These are phyloP conservation scores for Wickerhamiella sorbophila DNA, from an alignment of 805 yeast genomes.

Conservation along the genomic window DNA sequence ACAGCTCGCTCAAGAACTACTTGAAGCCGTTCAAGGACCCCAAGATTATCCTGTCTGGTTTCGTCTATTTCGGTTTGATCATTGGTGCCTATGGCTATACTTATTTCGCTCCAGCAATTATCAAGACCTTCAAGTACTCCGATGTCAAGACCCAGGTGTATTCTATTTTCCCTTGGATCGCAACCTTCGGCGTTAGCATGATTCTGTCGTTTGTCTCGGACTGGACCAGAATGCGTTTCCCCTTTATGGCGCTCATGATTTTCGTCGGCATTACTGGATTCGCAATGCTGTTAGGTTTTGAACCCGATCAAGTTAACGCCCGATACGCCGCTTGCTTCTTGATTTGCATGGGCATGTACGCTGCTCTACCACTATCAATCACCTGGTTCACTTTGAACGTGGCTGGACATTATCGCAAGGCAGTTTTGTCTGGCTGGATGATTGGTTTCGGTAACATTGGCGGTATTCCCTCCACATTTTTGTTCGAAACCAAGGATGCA, in stretches of 20 bases:
- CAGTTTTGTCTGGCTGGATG: constrained; percentile 45
- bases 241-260: constrained; percentile 16
- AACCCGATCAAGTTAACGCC: constrained; percentile 26
- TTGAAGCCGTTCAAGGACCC: constrained; percentile 42
- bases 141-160: constrained; percentile 63
- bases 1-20: constrained; percentile 35
- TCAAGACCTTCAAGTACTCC: constrained; percentile 45
- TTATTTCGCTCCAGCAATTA: constrained; percentile 56
- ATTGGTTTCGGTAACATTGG: constrained; percentile 66
- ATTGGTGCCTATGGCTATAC: constrained; percentile 69
- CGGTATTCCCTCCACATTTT: constrained; percentile 49
- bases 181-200: constrained; percentile 56
- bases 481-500: constrained; percentile 40
- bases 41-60: constrained; percentile 41
- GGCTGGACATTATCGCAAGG: constrained; percentile 47
- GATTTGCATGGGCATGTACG: constrained; percentile 42
- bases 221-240: constrained; percentile 27
- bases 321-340: constrained; percentile 55
- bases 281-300: constrained; percentile 37
- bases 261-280: constrained; percentile 37
- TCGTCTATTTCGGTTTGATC: constrained; percentile 49
- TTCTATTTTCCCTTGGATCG: constrained; percentile 77
- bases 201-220: constrained; percentile 53
- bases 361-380: constrained; percentile 53
- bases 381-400: constrained; percentile 54